These are phyloP conservation scores for Microcos paniculata DNA, from an alignment of 345 rosid species.

Conservation along the genomic window DNA sequence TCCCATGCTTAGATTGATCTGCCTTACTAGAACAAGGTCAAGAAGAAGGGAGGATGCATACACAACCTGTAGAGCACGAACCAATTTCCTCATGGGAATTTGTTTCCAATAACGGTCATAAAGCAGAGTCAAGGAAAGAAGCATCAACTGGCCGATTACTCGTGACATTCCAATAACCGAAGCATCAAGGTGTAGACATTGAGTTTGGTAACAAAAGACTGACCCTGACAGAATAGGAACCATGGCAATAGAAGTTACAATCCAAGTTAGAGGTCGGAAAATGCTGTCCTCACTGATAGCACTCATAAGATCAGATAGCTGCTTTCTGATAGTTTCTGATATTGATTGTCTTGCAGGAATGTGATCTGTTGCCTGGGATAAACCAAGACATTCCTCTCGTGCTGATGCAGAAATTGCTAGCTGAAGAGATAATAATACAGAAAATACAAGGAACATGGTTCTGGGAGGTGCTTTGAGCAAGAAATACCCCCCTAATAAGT, in stretches of 20 bases:
- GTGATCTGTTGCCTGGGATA: constrained; percentile 32
- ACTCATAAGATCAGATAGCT: constrained; percentile 48
- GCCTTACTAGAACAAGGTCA: constrained; percentile 65
- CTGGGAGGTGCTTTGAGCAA: constrained; percentile 46
- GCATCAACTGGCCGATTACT: constrained; percentile 73
- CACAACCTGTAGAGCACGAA: constrained; percentile 47
- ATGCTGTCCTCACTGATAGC: constrained; percentile 60
- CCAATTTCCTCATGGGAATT: constrained; percentile 65
- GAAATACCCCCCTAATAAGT: constrained; percentile 72
- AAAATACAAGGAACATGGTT: constrained; percentile 55
- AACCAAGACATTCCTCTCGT: constrained; percentile 57
- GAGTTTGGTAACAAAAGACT: constrained; percentile 84
- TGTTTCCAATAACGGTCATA: constrained; percentile 66
- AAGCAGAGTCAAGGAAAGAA: constrained; percentile 55
- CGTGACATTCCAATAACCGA: constrained; percentile 76
- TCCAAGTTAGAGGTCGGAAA: constrained; percentile 59
- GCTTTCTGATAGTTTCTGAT: constrained; percentile 42
- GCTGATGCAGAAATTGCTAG: constrained; percentile 47
- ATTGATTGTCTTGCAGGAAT: constrained; percentile 30
- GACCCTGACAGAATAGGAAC: constrained; percentile 83
- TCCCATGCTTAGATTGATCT: constrained; percentile 60
- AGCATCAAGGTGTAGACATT: constrained; percentile 66
- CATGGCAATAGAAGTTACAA: constrained; percentile 60
- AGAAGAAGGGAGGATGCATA: constrained; percentile 74
- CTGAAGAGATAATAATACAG: constrained; percentile 54